Base-by-base conservation (phyloP, 192 early-diverging fungal species). In the Coemansia sp. region DNA sequence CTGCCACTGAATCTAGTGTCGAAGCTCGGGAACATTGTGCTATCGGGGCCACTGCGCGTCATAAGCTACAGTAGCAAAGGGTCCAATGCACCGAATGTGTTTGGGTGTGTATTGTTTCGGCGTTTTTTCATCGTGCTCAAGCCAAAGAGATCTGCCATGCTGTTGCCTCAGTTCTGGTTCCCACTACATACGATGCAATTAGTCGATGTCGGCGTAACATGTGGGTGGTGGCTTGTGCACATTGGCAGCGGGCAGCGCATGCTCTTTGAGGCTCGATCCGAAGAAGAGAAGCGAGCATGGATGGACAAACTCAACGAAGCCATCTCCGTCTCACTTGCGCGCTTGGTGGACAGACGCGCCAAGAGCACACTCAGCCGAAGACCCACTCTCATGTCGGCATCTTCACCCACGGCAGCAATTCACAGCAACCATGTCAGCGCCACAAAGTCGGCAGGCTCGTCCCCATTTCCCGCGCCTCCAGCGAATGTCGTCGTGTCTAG, bases 81-180 rank as follows among this genome's bases (percentile, higher is more conserved):
- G 16, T 5, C 50, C 36, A 37, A 44, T 37, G 37, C 53, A 10
- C 62, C 53, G 14, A 56, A 59, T 2, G 17, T 33, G 40, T 74
- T 87, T 60, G 90, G 88, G 0, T 91, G 90, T 31, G 87, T 88
- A 42, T 64, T 91, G 39, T 91, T 90, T 61, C 70, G 78, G 44
- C 76, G 85, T 2, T 88, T 88, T 62, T 54, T 91, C 27, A 78
- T 91, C 3, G 72, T 91, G 9, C 77, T 91, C 17, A 79, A 83
- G 41, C 71, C 82, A 4, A 85, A 85, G 57, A 86, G 85, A 21
- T 56, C 74, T 1, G 77, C 60, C 21, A 67, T 66, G 21, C 81
- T 89, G 14, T 77, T 87, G 29, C 85, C 89, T 2, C 84, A 88
- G 46, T 86, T 86, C 65, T 91, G 90, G 90, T 86, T 91, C 31